Percentiles rank a stretch among this genome's conserved stretches.
phyloP scores from a whole-genome alignment of 768 basidiomycete species.

The Crassisporium funariophilum region DNA sequence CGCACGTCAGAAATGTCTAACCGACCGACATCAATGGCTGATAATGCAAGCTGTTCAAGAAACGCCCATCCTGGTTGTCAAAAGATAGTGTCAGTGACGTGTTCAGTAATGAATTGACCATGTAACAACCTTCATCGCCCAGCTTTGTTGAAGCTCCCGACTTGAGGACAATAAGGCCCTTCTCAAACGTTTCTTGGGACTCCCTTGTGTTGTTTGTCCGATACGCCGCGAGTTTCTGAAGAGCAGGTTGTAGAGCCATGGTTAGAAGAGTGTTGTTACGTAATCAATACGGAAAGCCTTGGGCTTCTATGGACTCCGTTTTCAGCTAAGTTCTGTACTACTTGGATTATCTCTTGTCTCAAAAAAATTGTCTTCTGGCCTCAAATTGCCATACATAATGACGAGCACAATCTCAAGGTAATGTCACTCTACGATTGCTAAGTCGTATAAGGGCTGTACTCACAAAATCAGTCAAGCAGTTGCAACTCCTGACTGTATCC shows the following conservation, averaged over 20 bases:
- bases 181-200: slow-evolving; percentile 61
- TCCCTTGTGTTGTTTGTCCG: slow-evolving; percentile 52
- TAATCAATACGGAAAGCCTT: slow-evolving; percentile 5
- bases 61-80: slow-evolving; percentile 67
- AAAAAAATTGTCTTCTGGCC: too few species aligned
- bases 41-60: slow-evolving; percentile 77
- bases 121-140: slow-evolving; percentile 56
- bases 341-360: too few species aligned
- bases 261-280: slow-evolving; percentile 6
- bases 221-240: slow-evolving; percentile 56
- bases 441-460: slow-evolving; percentile 5
- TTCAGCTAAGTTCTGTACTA: too few species aligned
- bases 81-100: slow-evolving; percentile 12
- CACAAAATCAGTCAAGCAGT: slow-evolving; percentile 20
- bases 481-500: slow-evolving; percentile 34
- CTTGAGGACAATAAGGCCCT: slow-evolving; percentile 53
- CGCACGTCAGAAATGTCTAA: slow-evolving; percentile 76
- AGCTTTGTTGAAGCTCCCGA: slow-evolving; percentile 44
- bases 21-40: slow-evolving; percentile 75
- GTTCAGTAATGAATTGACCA: neutral
- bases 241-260: slow-evolving; percentile 50
- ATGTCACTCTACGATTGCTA: neutral
- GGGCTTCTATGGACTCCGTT: too few species aligned
- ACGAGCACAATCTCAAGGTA: neutral
- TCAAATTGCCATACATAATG: too few species aligned